Conservation (phyloP, 371 early-diverging fungal genomes). For the Mortierella sp. region DNA sequence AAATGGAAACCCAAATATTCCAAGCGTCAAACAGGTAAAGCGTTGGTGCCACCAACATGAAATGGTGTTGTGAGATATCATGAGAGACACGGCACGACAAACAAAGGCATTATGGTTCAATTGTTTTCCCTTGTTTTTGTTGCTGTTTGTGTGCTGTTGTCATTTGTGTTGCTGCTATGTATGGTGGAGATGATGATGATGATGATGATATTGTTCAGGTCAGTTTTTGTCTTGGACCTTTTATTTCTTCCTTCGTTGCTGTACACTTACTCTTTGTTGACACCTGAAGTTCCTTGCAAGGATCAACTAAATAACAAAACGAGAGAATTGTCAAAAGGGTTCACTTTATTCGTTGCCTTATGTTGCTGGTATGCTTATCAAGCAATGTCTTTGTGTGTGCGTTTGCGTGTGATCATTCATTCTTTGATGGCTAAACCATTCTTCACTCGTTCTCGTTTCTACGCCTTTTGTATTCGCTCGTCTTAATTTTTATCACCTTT, state of each 20-base stretch:
- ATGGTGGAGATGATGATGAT: no score
- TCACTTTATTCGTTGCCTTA: not conserved
- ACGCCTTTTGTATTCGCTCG: no score
- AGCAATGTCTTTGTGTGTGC: not conserved
- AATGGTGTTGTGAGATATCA: not conserved
- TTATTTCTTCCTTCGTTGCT: not conserved
- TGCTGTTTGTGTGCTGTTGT: not conserved
- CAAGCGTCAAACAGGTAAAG: not conserved
- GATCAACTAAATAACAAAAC: not conserved
- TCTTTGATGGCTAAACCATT: not conserved
- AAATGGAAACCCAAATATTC: not conserved
- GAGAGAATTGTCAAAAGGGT: not conserved
- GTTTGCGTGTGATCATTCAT: not conserved
- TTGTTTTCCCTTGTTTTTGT: not conserved
- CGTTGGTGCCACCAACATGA: not conserved
- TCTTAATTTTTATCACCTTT: no score
- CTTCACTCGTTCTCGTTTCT: not conserved
- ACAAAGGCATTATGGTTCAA: not conserved
- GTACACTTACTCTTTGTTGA: not conserved
- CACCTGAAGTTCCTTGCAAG: constrained; percentile 9
- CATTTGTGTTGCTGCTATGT: not conserved
- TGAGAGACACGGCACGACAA: not conserved
- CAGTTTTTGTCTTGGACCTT: not conserved
- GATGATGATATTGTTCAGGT: not conserved
- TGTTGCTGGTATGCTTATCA: not conserved